These are phyloP conservation scores for Tylopilus cervinicoccineus DNA, from an alignment of 768 basidiomycete species.

Conservation along the genomic window DNA sequence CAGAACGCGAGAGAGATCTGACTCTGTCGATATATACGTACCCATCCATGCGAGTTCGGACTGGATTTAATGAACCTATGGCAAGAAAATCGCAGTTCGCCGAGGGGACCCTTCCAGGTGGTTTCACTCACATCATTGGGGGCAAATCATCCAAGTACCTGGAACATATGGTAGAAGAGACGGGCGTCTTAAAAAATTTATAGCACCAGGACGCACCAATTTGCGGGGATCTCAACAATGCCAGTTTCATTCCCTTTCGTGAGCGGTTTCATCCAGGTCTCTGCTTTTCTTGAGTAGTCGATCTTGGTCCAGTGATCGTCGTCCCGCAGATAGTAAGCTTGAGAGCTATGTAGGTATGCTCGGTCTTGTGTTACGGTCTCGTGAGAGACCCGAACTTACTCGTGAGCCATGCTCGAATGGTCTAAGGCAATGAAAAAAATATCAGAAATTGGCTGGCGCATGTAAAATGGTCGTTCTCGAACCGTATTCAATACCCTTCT, in stretches of 20 bases:
- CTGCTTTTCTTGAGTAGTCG: conserved; percentile 52
- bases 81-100: neutral
- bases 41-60: conserved; percentile 72
- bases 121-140: conserved; percentile 56
- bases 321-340: conserved; percentile 66
- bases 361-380: no score
- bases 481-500: conserved; percentile 76
- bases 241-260: conserved; percentile 60
- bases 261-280: conserved; percentile 74
- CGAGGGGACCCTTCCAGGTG: neutral
- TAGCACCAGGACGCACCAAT: conserved; percentile 45
- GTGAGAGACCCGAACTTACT: conserved; percentile 29
- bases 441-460: conserved; percentile 6
- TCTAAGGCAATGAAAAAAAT: conserved; percentile 30
- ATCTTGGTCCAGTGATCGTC: conserved; percentile 74
- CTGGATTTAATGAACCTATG: conserved; percentile 65
- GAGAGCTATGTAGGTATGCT: no score
- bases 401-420: conserved; percentile 56
- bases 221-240: conserved; percentile 60
- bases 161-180: neutral
- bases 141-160: conserved; percentile 73
- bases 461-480: neutral
- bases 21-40: conserved; percentile 18
- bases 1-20: no score
- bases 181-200: neutral